phyloP scores from a whole-genome alignment of 345 rosid genomes.

The Citrus unshiu region DNA sequence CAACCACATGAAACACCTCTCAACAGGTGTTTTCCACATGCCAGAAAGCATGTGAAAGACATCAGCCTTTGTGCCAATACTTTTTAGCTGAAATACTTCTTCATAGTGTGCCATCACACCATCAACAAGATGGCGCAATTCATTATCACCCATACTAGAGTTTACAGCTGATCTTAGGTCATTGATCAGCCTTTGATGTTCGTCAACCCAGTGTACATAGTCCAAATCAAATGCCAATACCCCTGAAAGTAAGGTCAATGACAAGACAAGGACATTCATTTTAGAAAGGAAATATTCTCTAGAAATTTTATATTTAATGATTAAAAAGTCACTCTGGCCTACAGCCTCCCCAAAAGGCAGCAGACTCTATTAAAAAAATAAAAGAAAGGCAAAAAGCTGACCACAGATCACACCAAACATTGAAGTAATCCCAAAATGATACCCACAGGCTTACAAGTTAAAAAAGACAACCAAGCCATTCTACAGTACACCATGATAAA shows the following conservation, averaged over 20 bases:
- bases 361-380: background rate
- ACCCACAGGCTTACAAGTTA: background rate
- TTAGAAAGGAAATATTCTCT: background rate
- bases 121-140: conserved; percentile 65
- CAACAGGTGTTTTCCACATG: conserved; percentile 94
- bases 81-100: conserved; percentile 69
- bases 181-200: conserved; percentile 67
- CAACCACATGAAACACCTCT: conserved; percentile 95
- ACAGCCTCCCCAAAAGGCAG: background rate
- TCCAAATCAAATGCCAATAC: conserved; percentile 78
- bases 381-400: background rate
- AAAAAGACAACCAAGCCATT: background rate
- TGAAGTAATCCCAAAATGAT: background rate
- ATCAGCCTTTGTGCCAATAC: conserved; percentile 70
- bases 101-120: conserved; percentile 78
- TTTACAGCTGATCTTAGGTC: conserved; percentile 72
- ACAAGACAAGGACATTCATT: background rate
- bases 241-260: conserved; percentile 35
- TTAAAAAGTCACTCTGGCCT: background rate
- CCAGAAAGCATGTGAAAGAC: conserved; percentile 97
- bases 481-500: background rate
- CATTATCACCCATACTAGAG: conserved; percentile 58
- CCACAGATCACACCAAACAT: background rate
- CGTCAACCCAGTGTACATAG: conserved; percentile 85
- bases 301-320: background rate